Conservation (phyloP, 1,139 yeast genomes). For the Sporopachydermia cereana region DNA sequence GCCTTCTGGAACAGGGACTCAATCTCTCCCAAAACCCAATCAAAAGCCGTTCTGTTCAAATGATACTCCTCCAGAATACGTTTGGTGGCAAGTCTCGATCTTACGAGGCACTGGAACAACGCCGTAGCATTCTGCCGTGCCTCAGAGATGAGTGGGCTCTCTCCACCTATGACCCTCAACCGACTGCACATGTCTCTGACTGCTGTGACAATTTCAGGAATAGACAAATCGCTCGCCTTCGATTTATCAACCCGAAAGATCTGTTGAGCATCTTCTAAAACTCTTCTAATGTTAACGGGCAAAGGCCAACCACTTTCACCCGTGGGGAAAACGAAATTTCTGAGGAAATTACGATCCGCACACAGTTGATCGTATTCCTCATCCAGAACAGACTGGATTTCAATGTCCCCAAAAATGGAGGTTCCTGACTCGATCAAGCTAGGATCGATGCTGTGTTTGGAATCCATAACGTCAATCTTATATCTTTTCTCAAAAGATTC, state of each 20-base stretch:
- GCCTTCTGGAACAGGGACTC: conserved; percentile 90
- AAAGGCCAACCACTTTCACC: conserved; percentile 97
- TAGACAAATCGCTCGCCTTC: conserved; percentile 80
- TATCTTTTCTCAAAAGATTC: conserved; percentile 72
- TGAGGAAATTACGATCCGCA: conserved; percentile 66
- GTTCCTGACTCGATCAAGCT: conserved; percentile 77
- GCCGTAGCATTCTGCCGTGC: conserved; percentile 91
- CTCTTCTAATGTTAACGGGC: conserved; percentile 95
- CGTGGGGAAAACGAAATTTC: conserved; percentile 72
- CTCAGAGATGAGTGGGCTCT: conserved; percentile 57
- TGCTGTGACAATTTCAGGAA: conserved; percentile 65
- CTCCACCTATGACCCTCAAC: conserved; percentile 75
- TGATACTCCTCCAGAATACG: conserved; percentile 88
- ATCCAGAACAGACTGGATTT: conserved; percentile 70
- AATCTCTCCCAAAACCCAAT: conserved; percentile 92
- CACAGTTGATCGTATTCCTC: conserved; percentile 71
- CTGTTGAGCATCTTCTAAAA: conserved; percentile 93
- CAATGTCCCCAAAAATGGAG: conserved; percentile 83
- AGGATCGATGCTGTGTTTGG: conserved; percentile 51
- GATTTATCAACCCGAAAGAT: conserved; percentile 89
- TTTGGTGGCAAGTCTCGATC: conserved; percentile 85
- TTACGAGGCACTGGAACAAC: conserved; percentile 79
- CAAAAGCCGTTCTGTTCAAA: conserved; percentile 75
- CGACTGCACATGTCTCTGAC: conserved; percentile 61
- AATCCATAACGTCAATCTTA: conserved; percentile 77